Evolutionary conservation across 352 stramenopile species (phyloP), one percentile per base, ranked within the genome.

Genomic region (Phytopythium montanum): DNA sequence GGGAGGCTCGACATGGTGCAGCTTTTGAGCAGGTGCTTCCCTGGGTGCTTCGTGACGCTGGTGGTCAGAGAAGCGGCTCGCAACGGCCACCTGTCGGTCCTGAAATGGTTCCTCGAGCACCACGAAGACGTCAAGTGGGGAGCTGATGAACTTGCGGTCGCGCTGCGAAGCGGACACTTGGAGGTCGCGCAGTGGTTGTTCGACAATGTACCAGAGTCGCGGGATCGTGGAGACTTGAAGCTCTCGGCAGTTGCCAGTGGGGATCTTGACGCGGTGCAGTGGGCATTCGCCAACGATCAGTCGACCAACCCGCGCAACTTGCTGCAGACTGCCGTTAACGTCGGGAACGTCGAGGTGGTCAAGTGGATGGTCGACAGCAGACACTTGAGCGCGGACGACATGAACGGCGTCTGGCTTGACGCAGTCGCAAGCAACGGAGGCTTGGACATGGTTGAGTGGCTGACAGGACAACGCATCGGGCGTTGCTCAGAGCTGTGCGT

Each of bases 401-500:
- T 2, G 2, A 10, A 8, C 19, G 8, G n/a, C 10, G 38, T 58
- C 3, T 58, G 21, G 34, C 52, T 58, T 12, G 52, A 58, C 23
- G 14, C 14, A 5, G 10, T n/a, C 1, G 52, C 52, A 14, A 10
- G 23, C 14, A 10, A 36, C 2, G 71, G 71, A 19, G 45, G 72
- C 34, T 54, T 79, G 44, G 54, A 57, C 4, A 59, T 79, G 23
- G 21, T 79, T 14, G 44, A 72, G 44, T 79, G 72, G 72, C 31
- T 77, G 10, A 64, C 74, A 25, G 48, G 54, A 5, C 44, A 64
- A 5, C 29, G 54, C 53, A 61, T 69, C 61, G 56, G 67, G 33
- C 26, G 36, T 45, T 49, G 67, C 61, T 38, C 67, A 58, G 14
- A 65, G 62, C 36, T 54, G 59, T 69, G 70, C 9, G 64, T 74